Evolutionary conservation across 2,329 filamentous ascomycete species (phyloP).

Genomic region (Fusarium sp.): DNA sequence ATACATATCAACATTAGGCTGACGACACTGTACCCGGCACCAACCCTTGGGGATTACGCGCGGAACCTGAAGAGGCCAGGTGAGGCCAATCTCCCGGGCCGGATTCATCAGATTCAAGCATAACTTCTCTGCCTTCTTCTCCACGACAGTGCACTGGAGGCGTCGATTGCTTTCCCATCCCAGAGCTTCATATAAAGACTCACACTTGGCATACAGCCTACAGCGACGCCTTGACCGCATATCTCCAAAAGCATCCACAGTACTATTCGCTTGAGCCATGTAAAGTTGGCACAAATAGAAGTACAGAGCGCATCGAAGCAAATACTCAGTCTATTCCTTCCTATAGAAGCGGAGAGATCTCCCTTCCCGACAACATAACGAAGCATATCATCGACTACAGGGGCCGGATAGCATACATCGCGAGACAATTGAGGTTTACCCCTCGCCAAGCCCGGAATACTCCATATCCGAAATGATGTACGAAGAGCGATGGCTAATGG

Average conservation of each 20-base stretch:
- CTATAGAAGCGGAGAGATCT: background rate
- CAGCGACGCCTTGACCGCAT: background rate
- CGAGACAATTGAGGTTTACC: no score
- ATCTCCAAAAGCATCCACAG: background rate
- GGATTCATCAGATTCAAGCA: background rate
- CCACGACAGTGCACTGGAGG: background rate
- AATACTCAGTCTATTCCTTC: background rate
- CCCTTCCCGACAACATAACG: background rate
- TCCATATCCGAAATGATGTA: background rate
- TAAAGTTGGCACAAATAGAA: background rate
- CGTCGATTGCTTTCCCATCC: background rate
- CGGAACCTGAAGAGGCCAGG: background rate
- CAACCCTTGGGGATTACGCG: background rate
- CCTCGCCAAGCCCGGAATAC: background rate
- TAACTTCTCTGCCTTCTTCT: background rate
- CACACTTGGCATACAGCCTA: background rate
- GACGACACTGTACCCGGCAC: background rate
- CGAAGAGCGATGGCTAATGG: background rate
- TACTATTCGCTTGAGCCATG: background rate
- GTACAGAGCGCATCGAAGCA: background rate
- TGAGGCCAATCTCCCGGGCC: background rate
- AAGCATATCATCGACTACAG: background rate
- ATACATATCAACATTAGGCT: background rate
- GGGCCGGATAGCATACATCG: no score
- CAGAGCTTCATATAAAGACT: background rate